A percentile compares a stretch with the other conserved stretches of the same genome.
These are phyloP conservation scores for Jamesozyma hellenica DNA, from an alignment of 805 yeast species.

Conservation along the genomic window DNA sequence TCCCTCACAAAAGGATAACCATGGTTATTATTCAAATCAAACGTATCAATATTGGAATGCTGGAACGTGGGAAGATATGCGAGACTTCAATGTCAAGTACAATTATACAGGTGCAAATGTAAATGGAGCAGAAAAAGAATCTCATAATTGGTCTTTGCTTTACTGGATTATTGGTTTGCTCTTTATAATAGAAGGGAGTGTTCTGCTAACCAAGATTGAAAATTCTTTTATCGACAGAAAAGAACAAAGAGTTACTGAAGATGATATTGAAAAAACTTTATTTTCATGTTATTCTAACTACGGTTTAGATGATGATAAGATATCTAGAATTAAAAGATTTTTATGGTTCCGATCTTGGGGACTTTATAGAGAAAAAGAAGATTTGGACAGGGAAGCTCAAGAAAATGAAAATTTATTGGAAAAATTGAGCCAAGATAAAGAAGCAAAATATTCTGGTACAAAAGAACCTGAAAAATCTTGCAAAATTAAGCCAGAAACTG, in stretches of 20 bases:
- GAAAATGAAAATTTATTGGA: slow-evolving; percentile 78
- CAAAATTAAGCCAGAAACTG: too few species aligned
- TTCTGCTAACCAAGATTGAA: slow-evolving; percentile 32
- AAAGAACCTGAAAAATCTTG: background rate
- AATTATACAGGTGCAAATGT: background rate
- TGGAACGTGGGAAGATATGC: slow-evolving; percentile 56
- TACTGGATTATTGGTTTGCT: slow-evolving; percentile 30
- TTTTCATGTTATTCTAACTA: slow-evolving; percentile 38
- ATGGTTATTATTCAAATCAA: slow-evolving; percentile 27
- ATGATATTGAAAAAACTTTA: slow-evolving; percentile 34
- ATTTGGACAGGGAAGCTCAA: slow-evolving; percentile 29
- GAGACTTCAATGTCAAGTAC: slow-evolving; percentile 20
- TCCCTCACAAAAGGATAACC: slow-evolving; percentile 4
- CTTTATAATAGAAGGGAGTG: slow-evolving; percentile 34
- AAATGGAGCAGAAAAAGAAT: background rate
- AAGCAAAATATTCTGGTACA: slow-evolving; percentile 1
- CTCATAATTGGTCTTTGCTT: background rate
- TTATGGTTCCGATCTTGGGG: slow-evolving; percentile 42
- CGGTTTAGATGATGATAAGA: slow-evolving; percentile 41
- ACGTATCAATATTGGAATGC: slow-evolving; percentile 45
- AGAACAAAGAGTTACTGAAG: slow-evolving; percentile 25
- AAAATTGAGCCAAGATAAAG: slow-evolving; percentile 17
- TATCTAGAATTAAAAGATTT: slow-evolving; percentile 46
- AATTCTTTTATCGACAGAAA: slow-evolving; percentile 27
- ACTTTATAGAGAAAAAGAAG: slow-evolving; percentile 21